Base-by-base conservation (phyloP, 108 stramenopile genomes). In the Stephanodiscus minutulus region DNA sequence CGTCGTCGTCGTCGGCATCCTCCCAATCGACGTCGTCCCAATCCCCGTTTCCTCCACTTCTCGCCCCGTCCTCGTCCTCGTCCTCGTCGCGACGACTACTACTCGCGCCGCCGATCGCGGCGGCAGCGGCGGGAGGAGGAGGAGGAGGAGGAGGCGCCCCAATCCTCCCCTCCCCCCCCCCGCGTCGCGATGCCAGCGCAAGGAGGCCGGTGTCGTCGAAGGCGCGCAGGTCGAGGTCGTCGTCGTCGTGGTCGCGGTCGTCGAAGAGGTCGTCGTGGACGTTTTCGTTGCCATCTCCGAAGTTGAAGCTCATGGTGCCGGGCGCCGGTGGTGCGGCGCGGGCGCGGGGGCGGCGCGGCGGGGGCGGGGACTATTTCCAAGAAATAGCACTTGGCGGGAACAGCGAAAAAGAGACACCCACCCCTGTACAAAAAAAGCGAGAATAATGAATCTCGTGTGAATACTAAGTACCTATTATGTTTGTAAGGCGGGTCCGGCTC, bases 221-320 rank as follows among this genome's bases (percentile, higher is more conserved):
- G 39, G 46, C 71, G 9, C 67, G 66, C 22, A 79, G 36, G 49
- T 72, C 70, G n/a, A 72, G 46, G 1, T 56, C 53, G 18, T 65
- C 64, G 48, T 73, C 65, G 39, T 64, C 41, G 31, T 28, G 48
- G 21, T 73, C 63, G 57, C 59, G 46, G 2, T 49, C 64, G 43
- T 56, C 50, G 44, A n/a, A n/a, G n/a, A 72, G 46, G 1, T 56
- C 53, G 18, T 65, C 64, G 48, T 73, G 58, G 39, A 57, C 41
- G 31, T 28, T 50, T 11, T 73, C 63, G 57, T 49, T 58, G 43
- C 46, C 50, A 29, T 31, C 39, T 49, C 37, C 47, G 46, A 79
- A 79, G 56, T 79, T 67, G 53, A 79, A 79, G 70, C 66, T 79
- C 66, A 66, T 79, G n/a, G n/a, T n/a, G n/a, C n/a, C n/a, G n/a